Conservation (phyloP, 768 basidiomycete species). For the Symmetrospora coprosmae region DNA sequence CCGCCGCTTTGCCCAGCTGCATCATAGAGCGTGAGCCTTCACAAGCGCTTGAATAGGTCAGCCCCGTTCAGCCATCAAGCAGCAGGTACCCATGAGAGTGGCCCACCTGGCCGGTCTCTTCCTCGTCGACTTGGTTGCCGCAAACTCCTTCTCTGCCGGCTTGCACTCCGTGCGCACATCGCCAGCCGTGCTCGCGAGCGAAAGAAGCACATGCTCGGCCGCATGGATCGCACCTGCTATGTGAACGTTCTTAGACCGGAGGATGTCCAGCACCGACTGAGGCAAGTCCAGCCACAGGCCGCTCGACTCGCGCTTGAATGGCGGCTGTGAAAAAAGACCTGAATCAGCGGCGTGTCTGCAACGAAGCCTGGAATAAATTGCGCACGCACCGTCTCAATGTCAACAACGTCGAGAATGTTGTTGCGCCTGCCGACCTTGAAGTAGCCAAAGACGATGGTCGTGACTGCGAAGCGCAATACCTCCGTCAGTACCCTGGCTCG, state of each 20-base stretch:
- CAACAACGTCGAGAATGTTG: constrained; percentile 58
- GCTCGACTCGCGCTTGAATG: constrained; percentile 58
- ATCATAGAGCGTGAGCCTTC: constrained; percentile 70
- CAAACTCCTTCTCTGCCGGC: constrained; percentile 33
- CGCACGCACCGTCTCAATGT: constrained; percentile 47
- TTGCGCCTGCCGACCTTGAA: constrained; percentile 56
- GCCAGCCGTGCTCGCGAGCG: constrained; percentile 46
- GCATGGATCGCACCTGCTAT: constrained; percentile 71
- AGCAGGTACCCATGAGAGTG: neutral
- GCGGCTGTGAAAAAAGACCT: constrained; percentile 37
- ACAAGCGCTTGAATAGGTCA: neutral
- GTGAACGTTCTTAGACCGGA: constrained; percentile 48
- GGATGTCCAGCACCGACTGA: constrained; percentile 43
- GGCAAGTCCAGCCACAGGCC: constrained; percentile 74
- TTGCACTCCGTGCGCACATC: constrained; percentile 72
- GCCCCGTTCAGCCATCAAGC: neutral
- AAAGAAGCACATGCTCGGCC: constrained; percentile 68
- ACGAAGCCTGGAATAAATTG: too few species aligned
- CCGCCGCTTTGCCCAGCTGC: constrained; percentile 55
- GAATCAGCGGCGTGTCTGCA: neutral
- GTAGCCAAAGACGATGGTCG: constrained; percentile 64
- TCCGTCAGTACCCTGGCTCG: neutral
- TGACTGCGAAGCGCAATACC: constrained; percentile 42
- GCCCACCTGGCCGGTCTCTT: constrained; percentile 29
- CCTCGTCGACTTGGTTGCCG: constrained; percentile 24